Evolutionary conservation across 495 filamentous ascomycete genomes (phyloP), one percentile per base, ranked within the genome.

Genomic region (Hypoxylon lenormandii): DNA sequence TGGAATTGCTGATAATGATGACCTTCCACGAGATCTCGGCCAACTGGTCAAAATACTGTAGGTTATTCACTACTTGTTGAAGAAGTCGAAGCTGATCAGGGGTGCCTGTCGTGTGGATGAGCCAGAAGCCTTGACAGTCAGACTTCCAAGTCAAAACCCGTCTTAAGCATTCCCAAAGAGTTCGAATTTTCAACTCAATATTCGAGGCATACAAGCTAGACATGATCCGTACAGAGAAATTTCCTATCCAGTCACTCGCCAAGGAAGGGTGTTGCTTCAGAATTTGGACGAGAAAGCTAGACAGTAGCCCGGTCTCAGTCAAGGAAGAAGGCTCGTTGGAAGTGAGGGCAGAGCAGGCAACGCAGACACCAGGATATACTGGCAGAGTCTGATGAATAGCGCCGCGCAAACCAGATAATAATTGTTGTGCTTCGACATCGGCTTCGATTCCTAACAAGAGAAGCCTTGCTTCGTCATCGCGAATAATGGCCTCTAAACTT

Each of bases 121-220:
- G 21, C 59, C 59, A 62, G 40, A 62, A 62, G 13, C 48, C 38
- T 38, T 46, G 59, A 36, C 26, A 36, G 40, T 38, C 12, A 38
- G 40, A 54, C 6, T 19, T 5, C 28, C 38, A 12, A 47, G 48
- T 11, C 6, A 62, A 54, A 11, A 43, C 18, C 10, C 43, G 18
- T 53, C 49, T 46, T 13, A 62, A 38, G n/a, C 49, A 62, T 38
- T 62, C 48, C 59, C 59, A 48, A n/a, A 62, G 28, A 45, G 48
- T 15, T 18, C 26, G 37, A 3, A 54, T 2, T 18, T 4, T 53
- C 7, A 47, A 23, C 12, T 62, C 40, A 11, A 3, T 5, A 13
- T 54, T 37, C 16, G n/a, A 16, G 1, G 4, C 37, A 22, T 13
- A 16, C 19, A 62, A 37, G 26, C 15, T 15, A 53, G 37, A 47